Evolutionary conservation across 306 rosid genomes (phyloP).

Genomic region (Rubus parviflorus): DNA sequence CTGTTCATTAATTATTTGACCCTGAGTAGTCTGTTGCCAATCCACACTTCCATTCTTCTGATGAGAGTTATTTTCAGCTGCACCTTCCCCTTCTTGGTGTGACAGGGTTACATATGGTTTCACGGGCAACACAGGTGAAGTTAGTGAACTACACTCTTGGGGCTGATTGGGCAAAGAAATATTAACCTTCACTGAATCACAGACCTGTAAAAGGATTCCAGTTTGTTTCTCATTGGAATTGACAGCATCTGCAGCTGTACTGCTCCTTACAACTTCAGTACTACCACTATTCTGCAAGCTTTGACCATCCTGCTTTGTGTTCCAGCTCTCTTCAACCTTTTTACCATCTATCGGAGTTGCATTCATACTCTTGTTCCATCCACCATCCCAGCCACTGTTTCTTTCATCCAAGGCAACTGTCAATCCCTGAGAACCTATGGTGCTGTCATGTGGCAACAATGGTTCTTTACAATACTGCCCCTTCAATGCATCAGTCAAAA

Average conservation of each 20-base stretch:
- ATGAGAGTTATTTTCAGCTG: conserved; percentile 31
- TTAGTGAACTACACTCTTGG: conserved; percentile 39
- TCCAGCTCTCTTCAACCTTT: conserved; percentile 34
- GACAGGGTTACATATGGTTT: conserved; percentile 31
- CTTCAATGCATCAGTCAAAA: conserved; percentile 59
- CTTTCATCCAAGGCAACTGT: conserved; percentile 33
- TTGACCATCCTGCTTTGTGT: conserved; percentile 38
- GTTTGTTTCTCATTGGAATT: conserved; percentile 45
- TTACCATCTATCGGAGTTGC: conserved; percentile 27
- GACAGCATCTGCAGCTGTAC: conserved; percentile 43
- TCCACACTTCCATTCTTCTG: conserved; percentile 46
- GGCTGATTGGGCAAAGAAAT: conserved; percentile 33
- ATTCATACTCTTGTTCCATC: conserved; percentile 31
- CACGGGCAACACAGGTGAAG: conserved; percentile 42
- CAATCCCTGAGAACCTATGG: conserved; percentile 42
- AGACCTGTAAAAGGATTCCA: conserved; percentile 34
- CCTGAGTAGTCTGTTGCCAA: conserved; percentile 41
- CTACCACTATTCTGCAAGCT: conserved; percentile 36
- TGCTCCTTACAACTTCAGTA: conserved; percentile 49
- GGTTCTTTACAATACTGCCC: conserved; percentile 46
- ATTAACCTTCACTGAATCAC: conserved; percentile 42
- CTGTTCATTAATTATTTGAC: conserved; percentile 46
- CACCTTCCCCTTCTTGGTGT: conserved; percentile 43
- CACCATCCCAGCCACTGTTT: conserved; percentile 33
- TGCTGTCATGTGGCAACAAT: conserved; percentile 32